Conservation (phyloP, 2,329 filamentous ascomycete species). For the Penicillium sumatraense region DNA sequence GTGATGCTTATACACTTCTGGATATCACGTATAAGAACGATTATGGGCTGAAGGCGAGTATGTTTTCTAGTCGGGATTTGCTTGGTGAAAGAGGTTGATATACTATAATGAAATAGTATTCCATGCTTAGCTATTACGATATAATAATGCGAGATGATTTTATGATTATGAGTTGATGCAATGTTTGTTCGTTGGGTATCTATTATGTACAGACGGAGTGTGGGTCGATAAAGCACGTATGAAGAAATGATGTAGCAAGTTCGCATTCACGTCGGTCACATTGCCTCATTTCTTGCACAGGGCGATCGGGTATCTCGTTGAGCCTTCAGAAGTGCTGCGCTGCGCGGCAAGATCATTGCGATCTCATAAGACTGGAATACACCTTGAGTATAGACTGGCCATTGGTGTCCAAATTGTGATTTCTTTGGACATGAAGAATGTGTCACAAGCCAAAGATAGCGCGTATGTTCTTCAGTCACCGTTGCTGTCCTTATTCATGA, state of each 20-base stretch:
- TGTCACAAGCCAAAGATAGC: not conserved
- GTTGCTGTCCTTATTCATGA: constrained; percentile 35
- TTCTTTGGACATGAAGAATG: not conserved
- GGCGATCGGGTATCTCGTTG: not conserved
- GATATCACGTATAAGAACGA: constrained; percentile 65
- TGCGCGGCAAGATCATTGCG: not conserved
- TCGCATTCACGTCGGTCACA: not conserved
- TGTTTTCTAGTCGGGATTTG: constrained; percentile 48
- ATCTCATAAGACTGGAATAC: not conserved
- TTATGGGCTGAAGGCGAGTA: constrained; percentile 63
- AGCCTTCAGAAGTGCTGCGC: not conserved
- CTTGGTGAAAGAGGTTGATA: constrained; percentile 33
- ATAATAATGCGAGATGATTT: constrained; percentile 9
- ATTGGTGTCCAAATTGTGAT: not conserved
- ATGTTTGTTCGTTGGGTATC: not conserved
- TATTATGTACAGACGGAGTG: not conserved
- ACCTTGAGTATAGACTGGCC: not conserved
- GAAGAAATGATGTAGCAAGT: not conserved
- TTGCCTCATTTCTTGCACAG: not conserved
- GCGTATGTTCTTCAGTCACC: constrained; percentile 26
- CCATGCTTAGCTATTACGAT: not conserved
- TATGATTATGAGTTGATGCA: constrained; percentile 11
- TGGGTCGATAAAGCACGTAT: not conserved
- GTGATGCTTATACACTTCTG: constrained; percentile 71
- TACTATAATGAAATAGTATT: too few species aligned